Evolutionary conservation across 1,284 basidiomycete genomes (phyloP), one percentile per base, ranked within the genome.

Genomic region (Sanghuangporus weigelae): DNA sequence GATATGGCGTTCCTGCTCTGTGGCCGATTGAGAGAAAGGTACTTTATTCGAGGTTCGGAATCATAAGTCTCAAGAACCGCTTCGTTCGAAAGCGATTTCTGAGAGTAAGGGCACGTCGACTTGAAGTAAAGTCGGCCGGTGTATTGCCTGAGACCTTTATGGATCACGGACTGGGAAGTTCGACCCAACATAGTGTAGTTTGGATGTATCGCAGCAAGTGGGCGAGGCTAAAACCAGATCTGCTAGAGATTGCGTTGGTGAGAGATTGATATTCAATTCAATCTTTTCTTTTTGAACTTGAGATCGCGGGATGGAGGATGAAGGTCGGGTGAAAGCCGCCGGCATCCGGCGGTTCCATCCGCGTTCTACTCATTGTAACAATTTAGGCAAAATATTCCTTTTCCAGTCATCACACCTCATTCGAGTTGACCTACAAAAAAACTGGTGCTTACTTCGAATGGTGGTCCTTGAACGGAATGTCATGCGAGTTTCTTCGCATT

Each of bases 1-100:
- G 91, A 94, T 61, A 98, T 92, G 19, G 95, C 94, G 77, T 98
- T 98, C 81, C 89, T 95, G 67, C 87, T 87, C 68, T 89, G 81
- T 3, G 93, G 91, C 61, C 93, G 81, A 71, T 96, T 93, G 68
- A 97, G 81, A 40, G 81, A 82, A 23, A 92, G 78, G 66, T 81
- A 86, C n/a, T 81, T 78, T 59, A 92, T 77, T 6, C 31, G 31
- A 14, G 53, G 53, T 7, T 54, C 53, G 38, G 36, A 31, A 14
- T 38, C 53, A 16, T 11, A 54, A n/a, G 35, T 10, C 53, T 54
- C 53, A 36, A 54, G 21, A 38, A 54, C 35, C 53, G 53, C 53
- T 16, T 54, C 53, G 16, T 54, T 54, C 50, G 23, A 23, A 23
- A 1, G 31, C 11, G 53, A 54, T 7, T 5, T 11, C 49, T 51